phyloP scores from a whole-genome alignment of 2,329 filamentous ascomycete species.

The Botryosphaeria dothidea region DNA sequence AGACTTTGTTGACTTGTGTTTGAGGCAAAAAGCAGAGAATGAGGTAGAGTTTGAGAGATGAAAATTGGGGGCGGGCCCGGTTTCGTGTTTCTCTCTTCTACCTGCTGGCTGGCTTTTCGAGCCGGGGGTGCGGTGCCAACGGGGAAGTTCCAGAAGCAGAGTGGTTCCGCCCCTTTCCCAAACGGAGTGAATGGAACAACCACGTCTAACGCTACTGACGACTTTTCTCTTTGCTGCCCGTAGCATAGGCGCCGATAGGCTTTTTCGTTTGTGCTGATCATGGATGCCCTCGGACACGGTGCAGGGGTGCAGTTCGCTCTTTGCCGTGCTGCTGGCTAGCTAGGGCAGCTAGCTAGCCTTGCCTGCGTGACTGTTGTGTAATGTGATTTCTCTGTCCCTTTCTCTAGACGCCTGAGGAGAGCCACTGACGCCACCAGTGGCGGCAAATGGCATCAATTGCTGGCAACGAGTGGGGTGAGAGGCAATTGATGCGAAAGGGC shows the following conservation, averaged over 20 bases:
- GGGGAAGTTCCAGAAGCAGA: constrained; percentile 9
- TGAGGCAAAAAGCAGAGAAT: background rate
- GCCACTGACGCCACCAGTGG: constrained; percentile 5
- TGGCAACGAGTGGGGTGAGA: background rate
- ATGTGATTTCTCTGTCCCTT: background rate
- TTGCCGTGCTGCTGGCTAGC: constrained; percentile 10
- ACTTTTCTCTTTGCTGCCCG: background rate
- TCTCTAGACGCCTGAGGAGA: background rate
- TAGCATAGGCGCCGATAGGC: background rate
- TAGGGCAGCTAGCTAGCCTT: constrained; percentile 2
- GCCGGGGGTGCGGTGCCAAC: background rate
- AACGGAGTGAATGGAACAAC: background rate
- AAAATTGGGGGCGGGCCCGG: constrained; percentile 10
- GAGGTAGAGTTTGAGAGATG: constrained; percentile 3
- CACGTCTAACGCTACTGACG: background rate
- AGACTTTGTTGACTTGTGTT: background rate
- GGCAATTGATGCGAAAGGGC: background rate
- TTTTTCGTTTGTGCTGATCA: constrained; percentile 1
- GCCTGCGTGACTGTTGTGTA: constrained; percentile 13
- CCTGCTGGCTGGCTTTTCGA: background rate
- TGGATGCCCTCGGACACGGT: background rate
- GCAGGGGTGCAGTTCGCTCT: constrained; percentile 7
- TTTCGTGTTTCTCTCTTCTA: constrained; percentile 3
- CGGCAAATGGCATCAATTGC: background rate
- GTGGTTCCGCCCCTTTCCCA: background rate